Base-by-base conservation (phyloP, 2,329 filamentous ascomycete genomes). In the Colletotrichum destructivum region DNA sequence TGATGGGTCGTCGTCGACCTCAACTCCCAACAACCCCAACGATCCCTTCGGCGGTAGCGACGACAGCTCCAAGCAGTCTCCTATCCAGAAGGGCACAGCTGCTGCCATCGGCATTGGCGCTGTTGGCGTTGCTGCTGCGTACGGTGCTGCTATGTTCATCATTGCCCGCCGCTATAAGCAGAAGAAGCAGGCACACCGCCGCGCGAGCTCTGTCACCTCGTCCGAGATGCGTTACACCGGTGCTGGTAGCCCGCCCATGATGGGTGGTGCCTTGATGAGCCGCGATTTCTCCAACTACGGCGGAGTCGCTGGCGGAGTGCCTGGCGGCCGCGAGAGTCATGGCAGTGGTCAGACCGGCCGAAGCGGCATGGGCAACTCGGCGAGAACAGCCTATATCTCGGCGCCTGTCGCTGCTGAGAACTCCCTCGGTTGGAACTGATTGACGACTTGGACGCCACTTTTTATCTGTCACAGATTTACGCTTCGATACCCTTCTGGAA, bases 81-180 rank as follows among this genome's bases (percentile, higher is more conserved):
- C 91, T 56, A 89, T 89, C 74, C 85, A 89, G 78, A 85, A 86
- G 77, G 90, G 89, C 52, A 92, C 90, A 44, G 91, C 88, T 1
- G 89, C 88, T 31, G 90, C 89, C 75, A 91, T 98, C 77, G 94
- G 92, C 68, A 87, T 94, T 26, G 94, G 94, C 77, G 92, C 94
- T 35, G 90, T 95, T 42, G 89, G 89, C 54, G 91, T 95, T 78
- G 94, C 94, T 52, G 93, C 92, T 62, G 91, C 94, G n/a, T 98
- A 98, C 76, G 95, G 95, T 78, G 94, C 93, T 15, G 95, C 94
- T 81, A 98, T 98, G 95, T 96, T 98, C 85, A 91, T 96, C 78
- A 90, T 98, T 75, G 95, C 95, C 61, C 92, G 95, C 73, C 90
- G 95, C 72, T 98, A 98, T 88, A 94, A 95, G 87, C 92, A 93